Base-by-base conservation (phyloP, 192 early-diverging fungal genomes). In the Rhizophagus sp. region DNA sequence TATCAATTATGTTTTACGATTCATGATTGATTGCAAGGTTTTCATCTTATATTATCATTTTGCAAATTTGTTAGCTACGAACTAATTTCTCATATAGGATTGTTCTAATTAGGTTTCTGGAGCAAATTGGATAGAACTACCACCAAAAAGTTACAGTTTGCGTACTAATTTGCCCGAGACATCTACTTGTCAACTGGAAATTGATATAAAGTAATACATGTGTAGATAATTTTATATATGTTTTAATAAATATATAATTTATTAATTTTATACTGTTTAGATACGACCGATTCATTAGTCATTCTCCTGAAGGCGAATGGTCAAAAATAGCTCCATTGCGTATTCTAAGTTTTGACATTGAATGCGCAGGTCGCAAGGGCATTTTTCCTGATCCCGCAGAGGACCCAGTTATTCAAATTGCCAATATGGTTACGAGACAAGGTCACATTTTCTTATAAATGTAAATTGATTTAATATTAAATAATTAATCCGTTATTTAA, bases 361-460 rank as follows among this genome's bases (percentile, higher is more conserved):
- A 99, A 85, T 99, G 98, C 73, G 94, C 96, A 34, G 98, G 98
- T 33, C 88, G 98, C 17, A 94, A 96, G 79, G 98, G 98, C 67
- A 86, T 97, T 30, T 99, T 99, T 69, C 98, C 98, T 7, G 98
- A 99, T 70, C 87, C 98, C 34, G 82, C 94, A 73, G 79, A 90
- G 4, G 98, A 99, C 80, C 95, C 97, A 0, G 94, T 99, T 52
- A 99, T 99, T 76, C 98, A 99, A 85, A 98, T 99, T 75, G 98
- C 98, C 17, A 96, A 92, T 79, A 92, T 97, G 64, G 93, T 99
- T 9, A 96, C 95, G 4, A 80, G 96, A 1, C 98, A 98, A 89
- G 93, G 93, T 87, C 36, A 0, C 24, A n/a, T 15, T 27, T 36
- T 19, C 15, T 15, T 15, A 39, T 70, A 70, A 3, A 11, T 3